Base-by-base conservation (phyloP, 345 rosid genomes). In the Erucastrum elatum region DNA sequence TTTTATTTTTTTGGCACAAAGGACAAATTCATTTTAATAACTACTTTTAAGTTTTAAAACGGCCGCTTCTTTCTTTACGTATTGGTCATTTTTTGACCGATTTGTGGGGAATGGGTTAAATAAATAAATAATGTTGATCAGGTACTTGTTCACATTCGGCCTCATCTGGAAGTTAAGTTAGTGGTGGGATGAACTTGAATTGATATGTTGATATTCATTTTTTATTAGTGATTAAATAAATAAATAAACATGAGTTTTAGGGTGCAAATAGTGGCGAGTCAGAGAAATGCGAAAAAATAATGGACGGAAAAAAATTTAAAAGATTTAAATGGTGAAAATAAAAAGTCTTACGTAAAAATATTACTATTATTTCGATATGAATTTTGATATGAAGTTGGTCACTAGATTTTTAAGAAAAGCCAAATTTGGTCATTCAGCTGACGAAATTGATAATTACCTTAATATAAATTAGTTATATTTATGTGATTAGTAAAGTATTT, bases 131-230 rank as follows among this genome's bases (percentile, higher is more conserved):
- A 62, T 8, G 55, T 49, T 61, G 65, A 68, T 68, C 29, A 62
- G 9, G 29, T 60, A 61, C 12, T 55, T 73, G 75, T 80, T 80
- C 82, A 80, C 79, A 80, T 63, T 73, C 26, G 65, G 53, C 60
- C 35, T 55, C 37, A 31, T 65, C 5, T 8, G 51, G 49, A 78
- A 71, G 67, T 55, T 71, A 39, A 70, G 49, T 58, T 44, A 66
- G 35, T 71, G 35, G 61, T 64, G 61, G 30, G 67, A 39, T 5
- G 30, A 25, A 16, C 39, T 26, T 59, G 35, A 8, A 27, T 26
- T 59, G 35, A 8, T 59, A 25, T 5, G 13, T 71, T 60, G 35
- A 59, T 59, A 13, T 13, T 49, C 55, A 49, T 49, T 49, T 49
- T 49, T 49, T 13, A 13, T 12, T 49, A 49, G 55, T 49, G 55